phyloP scores from a whole-genome alignment of 371 early-diverging fungal species.

The Umbelopsis sp. region DNA sequence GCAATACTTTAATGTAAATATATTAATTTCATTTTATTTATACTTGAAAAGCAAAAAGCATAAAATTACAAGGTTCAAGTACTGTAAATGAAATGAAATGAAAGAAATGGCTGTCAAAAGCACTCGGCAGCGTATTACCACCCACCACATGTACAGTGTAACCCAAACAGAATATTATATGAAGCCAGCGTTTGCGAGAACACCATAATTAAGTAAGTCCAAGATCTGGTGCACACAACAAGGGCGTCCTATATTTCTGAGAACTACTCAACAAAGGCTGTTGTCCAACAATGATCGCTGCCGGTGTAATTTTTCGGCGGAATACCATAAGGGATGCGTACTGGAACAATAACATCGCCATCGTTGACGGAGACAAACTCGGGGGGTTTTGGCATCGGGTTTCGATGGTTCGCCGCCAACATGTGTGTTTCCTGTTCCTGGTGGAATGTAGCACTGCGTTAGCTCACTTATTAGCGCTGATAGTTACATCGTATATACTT shows the following conservation, averaged over 20 bases:
- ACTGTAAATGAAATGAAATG: not conserved
- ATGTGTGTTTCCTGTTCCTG: constrained; percentile 6
- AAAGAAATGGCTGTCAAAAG: too few species aligned
- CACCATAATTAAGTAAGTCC: too few species aligned
- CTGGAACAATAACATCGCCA: not conserved
- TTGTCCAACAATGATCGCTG: constrained; percentile 7
- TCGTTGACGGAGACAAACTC: not conserved
- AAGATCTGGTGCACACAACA: too few species aligned
- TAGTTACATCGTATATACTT: not conserved
- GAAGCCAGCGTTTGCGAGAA: too few species aligned
- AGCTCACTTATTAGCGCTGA: not conserved
- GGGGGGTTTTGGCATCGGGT: not conserved
- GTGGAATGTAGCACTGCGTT: not conserved
- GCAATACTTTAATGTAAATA: too few species aligned
- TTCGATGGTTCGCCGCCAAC: not conserved
- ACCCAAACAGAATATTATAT: too few species aligned
- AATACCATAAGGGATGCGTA: not conserved
- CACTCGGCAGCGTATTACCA: too few species aligned
- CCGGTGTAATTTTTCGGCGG: not conserved
- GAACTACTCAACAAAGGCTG: not conserved
- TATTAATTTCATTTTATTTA: too few species aligned
- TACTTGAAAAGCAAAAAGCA: too few species aligned
- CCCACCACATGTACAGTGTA: too few species aligned
- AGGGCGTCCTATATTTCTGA: not conserved
- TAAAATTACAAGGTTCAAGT: too few species aligned